Evolutionary conservation across 2,329 filamentous ascomycete genomes (phyloP).

Genomic region (Fusarium transvaalense): DNA sequence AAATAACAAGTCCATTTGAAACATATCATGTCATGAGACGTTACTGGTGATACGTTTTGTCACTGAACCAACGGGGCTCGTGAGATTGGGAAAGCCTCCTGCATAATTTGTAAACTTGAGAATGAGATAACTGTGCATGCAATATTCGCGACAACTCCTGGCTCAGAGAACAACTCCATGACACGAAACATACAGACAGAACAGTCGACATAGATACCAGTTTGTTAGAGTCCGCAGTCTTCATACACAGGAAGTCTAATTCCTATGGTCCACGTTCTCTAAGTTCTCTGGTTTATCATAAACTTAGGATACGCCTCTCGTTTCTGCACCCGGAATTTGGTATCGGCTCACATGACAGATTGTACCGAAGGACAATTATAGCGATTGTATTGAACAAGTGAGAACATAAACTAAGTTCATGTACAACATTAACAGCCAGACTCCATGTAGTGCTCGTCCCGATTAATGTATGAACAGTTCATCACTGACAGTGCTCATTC

Average conservation of each 20-base stretch:
- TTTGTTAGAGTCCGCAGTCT: not conserved
- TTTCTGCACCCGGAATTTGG: not conserved
- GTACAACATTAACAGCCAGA: not conserved
- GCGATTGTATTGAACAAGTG: too few species aligned
- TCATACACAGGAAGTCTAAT: not conserved
- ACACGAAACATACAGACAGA: not conserved
- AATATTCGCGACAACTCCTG: not conserved
- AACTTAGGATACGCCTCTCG: not conserved
- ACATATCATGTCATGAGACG: too few species aligned
- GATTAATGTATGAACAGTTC: not conserved
- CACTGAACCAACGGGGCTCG: slow-evolving; percentile 43
- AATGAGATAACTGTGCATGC: too few species aligned
- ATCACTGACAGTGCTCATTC: not conserved
- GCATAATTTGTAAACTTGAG: fast-evolving
- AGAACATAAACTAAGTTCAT: not conserved
- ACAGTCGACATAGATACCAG: not conserved
- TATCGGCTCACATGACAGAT: not conserved
- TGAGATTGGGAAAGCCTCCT: fast-evolving
- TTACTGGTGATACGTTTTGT: slow-evolving; percentile 45
- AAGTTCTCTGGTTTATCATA: not conserved
- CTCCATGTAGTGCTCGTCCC: not conserved
- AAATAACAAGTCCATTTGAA: slow-evolving; percentile 5
- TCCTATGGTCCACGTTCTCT: not conserved
- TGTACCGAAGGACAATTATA: too few species aligned
- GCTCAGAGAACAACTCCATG: not conserved